Evolutionary conservation across 345 rosid genomes (phyloP).

Genomic region (Ceriops decandra): DNA sequence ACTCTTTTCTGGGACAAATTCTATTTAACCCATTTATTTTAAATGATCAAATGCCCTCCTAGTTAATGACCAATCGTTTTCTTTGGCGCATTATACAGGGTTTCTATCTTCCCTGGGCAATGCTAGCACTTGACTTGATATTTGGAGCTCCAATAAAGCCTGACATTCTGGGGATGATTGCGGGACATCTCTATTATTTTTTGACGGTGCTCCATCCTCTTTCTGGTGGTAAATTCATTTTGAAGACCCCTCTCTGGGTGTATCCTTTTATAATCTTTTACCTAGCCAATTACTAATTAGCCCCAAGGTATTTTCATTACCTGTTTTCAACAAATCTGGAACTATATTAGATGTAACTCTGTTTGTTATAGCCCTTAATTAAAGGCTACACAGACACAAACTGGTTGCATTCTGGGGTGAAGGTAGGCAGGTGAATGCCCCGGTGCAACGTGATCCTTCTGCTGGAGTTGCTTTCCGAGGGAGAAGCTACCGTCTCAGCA

Average conservation of each 20-base stretch:
- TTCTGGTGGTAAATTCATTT: conserved; percentile 42
- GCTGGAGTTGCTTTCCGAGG: conserved; percentile 51
- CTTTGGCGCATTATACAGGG: conserved; percentile 31
- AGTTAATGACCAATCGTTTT: background rate
- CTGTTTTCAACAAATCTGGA: no score
- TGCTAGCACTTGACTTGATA: conserved; percentile 55
- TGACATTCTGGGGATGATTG: conserved; percentile 57
- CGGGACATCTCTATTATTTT: conserved; percentile 58
- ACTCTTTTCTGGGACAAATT: background rate
- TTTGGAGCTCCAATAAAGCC: conserved; percentile 53
- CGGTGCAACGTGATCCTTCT: conserved; percentile 33
- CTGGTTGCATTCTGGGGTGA: conserved; percentile 49
- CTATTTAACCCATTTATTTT: background rate
- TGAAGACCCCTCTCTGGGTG: conserved; percentile 67
- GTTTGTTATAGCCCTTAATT: conserved; percentile 15
- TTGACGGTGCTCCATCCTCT: conserved; percentile 69
- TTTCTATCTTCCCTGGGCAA: conserved; percentile 66
- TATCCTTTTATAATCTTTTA: conserved; percentile 39
- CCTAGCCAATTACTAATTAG: background rate
- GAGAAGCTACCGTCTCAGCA: conserved; percentile 41
- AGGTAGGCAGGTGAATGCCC: conserved; percentile 47
- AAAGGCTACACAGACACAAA: conserved; percentile 32
- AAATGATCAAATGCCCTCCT: background rate
- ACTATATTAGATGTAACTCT: no score
- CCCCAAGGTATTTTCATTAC: no score